Evolutionary conservation across 2,329 filamentous ascomycete species (phyloP).

Genomic region (Epichloe sibirici): DNA sequence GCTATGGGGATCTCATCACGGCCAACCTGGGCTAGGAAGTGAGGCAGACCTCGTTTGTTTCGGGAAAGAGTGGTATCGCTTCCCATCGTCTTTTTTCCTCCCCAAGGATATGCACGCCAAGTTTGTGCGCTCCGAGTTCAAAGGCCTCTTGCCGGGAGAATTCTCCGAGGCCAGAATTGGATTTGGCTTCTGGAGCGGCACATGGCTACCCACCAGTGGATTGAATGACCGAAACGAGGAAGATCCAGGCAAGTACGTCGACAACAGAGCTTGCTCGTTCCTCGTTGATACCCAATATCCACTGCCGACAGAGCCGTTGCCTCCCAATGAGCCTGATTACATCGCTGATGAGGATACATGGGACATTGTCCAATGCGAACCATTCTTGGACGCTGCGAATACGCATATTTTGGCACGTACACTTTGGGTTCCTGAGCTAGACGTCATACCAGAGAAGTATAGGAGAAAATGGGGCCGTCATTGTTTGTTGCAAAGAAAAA

Average conservation of each 20-base stretch:
- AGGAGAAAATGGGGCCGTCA: constrained; percentile 77
- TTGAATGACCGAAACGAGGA: constrained; percentile 91
- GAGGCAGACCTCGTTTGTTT: constrained; percentile 67
- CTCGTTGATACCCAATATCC: constrained; percentile 80
- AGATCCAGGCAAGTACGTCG: constrained; percentile 75
- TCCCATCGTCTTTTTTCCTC: constrained; percentile 90
- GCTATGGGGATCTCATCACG: constrained; percentile 42
- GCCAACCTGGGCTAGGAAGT: constrained; percentile 32
- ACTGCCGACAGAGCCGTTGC: constrained; percentile 32
- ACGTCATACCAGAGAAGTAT: constrained; percentile 55
- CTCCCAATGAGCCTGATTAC: constrained; percentile 69
- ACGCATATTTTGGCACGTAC: constrained; percentile 65
- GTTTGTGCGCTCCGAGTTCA: constrained; percentile 84
- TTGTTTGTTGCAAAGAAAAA: constrained; percentile 57
- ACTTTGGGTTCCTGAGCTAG: constrained; percentile 67
- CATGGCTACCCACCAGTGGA: constrained; percentile 67
- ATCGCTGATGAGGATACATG: constrained; percentile 61
- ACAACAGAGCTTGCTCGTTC: constrained; percentile 65
- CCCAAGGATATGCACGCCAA: constrained; percentile 74
- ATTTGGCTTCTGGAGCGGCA: constrained; percentile 68
- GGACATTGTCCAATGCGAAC: constrained; percentile 62
- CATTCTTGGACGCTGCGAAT: constrained; percentile 67
- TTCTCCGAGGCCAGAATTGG: constrained; percentile 63
- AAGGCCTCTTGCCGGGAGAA: constrained; percentile 77
- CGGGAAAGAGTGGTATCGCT: constrained; percentile 97